These are phyloP conservation scores for Sporothrix dimorphospora DNA, from an alignment of 2,329 filamentous ascomycete genomes.

Conservation along the genomic window DNA sequence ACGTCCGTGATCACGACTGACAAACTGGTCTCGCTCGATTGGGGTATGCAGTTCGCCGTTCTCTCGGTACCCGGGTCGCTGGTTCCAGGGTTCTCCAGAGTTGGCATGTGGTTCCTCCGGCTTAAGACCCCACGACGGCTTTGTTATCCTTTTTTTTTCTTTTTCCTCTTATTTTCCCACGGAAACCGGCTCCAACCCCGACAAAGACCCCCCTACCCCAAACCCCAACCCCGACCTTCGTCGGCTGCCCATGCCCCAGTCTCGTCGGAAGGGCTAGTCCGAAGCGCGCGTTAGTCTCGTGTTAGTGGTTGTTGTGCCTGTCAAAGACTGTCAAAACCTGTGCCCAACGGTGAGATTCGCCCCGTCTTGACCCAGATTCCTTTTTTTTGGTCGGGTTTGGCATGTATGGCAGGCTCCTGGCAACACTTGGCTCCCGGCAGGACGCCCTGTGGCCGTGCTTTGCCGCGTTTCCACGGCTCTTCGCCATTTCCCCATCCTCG, in stretches of 20 bases:
- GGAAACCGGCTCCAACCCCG: not conserved
- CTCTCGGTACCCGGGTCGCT: not conserved
- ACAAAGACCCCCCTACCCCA: not conserved
- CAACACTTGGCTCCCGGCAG: too few relatives aligned
- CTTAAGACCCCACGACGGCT: not conserved
- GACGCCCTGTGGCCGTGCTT: too few relatives aligned
- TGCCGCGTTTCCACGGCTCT: not conserved
- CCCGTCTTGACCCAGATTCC: not conserved
- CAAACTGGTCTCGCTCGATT: not conserved
- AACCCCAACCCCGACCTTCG: not conserved
- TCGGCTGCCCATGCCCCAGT: not conserved
- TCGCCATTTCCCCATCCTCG: not conserved
- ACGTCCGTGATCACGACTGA: not conserved
- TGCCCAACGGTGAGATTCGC: not conserved
- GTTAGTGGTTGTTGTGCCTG: not conserved
- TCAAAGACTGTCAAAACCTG: not conserved
- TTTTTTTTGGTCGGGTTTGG: not conserved
- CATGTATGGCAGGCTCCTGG: not conserved
- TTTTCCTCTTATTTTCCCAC: not conserved
- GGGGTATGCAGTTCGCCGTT: constrained; percentile 1
- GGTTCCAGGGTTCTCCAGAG: constrained; percentile 3
- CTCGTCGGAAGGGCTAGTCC: constrained; percentile 14
- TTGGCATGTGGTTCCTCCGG: not conserved
- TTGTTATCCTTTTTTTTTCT: not conserved
- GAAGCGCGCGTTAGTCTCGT: not conserved